Conservation (phyloP, 306 rosid genomes). For the Ochetophila trinervis region DNA sequence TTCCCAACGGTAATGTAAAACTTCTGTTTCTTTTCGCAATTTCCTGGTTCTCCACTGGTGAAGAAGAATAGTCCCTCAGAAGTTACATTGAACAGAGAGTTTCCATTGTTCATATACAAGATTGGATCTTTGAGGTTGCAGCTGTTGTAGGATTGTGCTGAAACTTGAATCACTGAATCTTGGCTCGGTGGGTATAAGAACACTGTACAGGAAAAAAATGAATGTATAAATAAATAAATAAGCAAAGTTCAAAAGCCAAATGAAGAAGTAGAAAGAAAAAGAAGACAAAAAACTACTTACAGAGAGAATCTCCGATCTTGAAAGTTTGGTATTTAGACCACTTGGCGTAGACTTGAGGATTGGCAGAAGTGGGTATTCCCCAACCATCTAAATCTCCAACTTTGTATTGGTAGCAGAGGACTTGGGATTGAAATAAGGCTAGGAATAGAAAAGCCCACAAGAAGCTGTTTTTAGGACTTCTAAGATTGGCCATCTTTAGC, state of each 20-base stretch:
- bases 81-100: slow-evolving; percentile 82
- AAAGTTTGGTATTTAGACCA: slow-evolving; percentile 72
- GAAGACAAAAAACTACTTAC: slow-evolving; percentile 48
- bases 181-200: slow-evolving; percentile 93
- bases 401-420: slow-evolving; percentile 55
- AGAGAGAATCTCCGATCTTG: slow-evolving; percentile 77
- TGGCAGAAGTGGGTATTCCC: slow-evolving; percentile 71
- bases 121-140: slow-evolving; percentile 82
- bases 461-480: slow-evolving; percentile 4
- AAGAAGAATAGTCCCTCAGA: slow-evolving; percentile 60
- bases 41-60: slow-evolving; percentile 68
- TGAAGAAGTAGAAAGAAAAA: not conserved
- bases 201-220: slow-evolving; percentile 37
- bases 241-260: not conserved
- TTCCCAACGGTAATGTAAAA: slow-evolving; percentile 57
- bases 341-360: slow-evolving; percentile 57
- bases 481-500: slow-evolving; percentile 36
- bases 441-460: slow-evolving; percentile 37
- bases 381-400: slow-evolving; percentile 93
- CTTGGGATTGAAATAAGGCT: slow-evolving; percentile 40
- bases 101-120: slow-evolving; percentile 70
- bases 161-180: slow-evolving; percentile 89
- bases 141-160: slow-evolving; percentile 48
- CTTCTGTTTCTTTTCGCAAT: slow-evolving; percentile 74
- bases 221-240: not conserved